A percentile compares a stretch with the other conserved stretches of the same genome.
Conservation (phyloP, 1,284 basidiomycete species). For the Ceratorhiza oryzae-sativae region DNA sequence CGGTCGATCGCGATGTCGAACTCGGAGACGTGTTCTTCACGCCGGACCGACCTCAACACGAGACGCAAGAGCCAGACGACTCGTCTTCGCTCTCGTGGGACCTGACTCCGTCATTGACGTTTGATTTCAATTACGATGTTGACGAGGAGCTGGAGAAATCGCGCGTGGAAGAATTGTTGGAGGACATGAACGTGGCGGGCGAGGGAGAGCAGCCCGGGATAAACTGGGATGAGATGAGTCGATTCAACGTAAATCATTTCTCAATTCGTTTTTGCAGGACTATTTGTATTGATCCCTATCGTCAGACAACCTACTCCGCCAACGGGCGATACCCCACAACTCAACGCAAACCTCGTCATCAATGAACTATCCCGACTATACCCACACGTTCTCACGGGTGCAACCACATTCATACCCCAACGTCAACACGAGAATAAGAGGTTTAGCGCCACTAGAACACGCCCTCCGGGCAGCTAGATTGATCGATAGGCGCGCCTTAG, state of each 20-base stretch:
- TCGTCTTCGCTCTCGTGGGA: slow-evolving; percentile 32
- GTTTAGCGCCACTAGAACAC: slow-evolving; percentile 5
- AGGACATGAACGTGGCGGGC: not conserved
- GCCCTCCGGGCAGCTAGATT: not conserved
- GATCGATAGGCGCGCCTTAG: not conserved
- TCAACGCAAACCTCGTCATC: slow-evolving; percentile 19
- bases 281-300: too few species aligned
- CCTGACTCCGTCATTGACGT: slow-evolving; percentile 16
- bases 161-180: slow-evolving; percentile 22
- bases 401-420: not conserved
- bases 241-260: not conserved
- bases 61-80: not conserved
- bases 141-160: slow-evolving; percentile 26
- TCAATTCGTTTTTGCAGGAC: too few species aligned
- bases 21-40: slow-evolving; percentile 23
- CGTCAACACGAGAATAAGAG: not conserved
- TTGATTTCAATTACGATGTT: not conserved
- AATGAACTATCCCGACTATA: slow-evolving; percentile 12
- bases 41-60: not conserved
- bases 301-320: not conserved
- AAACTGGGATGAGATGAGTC: slow-evolving; percentile 3
- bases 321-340: not conserved
- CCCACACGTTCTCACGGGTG: not conserved
- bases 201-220: not conserved
- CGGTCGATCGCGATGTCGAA: slow-evolving; percentile 14